Evolutionary conservation across 2,329 filamentous ascomycete species (phyloP).

Genomic region (Mycogone perniciosa): DNA sequence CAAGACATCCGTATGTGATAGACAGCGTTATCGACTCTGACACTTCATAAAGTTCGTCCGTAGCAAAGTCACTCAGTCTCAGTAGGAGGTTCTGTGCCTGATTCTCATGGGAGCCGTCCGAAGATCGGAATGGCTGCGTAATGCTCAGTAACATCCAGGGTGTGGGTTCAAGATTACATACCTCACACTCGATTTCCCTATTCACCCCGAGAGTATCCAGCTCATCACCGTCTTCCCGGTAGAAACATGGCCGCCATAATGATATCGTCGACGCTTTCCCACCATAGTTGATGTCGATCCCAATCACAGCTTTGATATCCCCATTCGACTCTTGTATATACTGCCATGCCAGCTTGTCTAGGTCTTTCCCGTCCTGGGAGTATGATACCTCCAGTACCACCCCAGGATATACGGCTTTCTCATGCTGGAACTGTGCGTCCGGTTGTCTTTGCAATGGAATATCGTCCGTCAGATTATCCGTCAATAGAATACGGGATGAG

Average conservation of each 20-base stretch:
- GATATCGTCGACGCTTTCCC: conserved; percentile 4
- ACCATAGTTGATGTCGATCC: conserved; percentile 2
- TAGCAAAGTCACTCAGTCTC: not conserved
- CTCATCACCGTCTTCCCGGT: not conserved
- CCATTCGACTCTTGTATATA: not conserved
- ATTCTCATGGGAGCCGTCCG: not conserved
- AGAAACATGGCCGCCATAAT: conserved; percentile 9
- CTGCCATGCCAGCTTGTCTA: conserved; percentile 2
- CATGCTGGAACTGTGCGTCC: not conserved
- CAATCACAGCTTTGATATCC: not conserved
- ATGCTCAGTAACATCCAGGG: not conserved
- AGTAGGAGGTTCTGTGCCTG: not conserved
- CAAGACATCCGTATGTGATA: not conserved
- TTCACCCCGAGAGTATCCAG: not conserved
- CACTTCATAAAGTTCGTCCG: not conserved
- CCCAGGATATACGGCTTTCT: not conserved
- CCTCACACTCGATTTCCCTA: not conserved
- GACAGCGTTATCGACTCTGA: not conserved
- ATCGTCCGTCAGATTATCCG: not conserved
- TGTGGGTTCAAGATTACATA: not conserved
- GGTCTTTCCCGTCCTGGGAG: conserved; percentile 9
- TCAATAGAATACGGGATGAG: not conserved
- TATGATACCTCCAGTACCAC: conserved; percentile 10
- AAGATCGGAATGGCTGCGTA: not conserved
- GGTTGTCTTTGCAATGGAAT: not conserved